Evolutionary conservation across 257 asterid species (phyloP), one percentile per base, ranked within the genome.

Genomic region (Jaltomata sinuosa): DNA sequence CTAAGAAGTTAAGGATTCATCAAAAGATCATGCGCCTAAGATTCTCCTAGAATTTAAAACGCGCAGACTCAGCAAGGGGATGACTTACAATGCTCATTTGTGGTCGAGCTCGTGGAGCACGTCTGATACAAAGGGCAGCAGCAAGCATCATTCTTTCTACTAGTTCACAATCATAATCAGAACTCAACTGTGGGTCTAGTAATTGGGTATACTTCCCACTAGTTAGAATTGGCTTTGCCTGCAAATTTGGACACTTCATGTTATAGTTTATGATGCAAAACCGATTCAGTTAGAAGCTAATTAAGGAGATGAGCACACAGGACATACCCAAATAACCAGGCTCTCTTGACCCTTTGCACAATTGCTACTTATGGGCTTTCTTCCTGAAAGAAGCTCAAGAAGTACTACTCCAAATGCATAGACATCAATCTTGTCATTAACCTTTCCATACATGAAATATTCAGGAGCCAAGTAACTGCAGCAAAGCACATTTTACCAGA

Each of bases 341-440:
- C 97, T 94, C 89, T 95, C 99, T 87, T 94, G 96, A 83, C 99
- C 99, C 90, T 97, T 97, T 1, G 94, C 96, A 81, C 92, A 91
- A 69, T 91, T 88, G 85, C 79, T 95, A 87, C 93, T 90, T 85
- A 97, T 97, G 31, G 99, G 99, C 85, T 93, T 97, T 88, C 99
- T 89, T 72, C 99, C 99, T 0, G 99, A 88, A 18, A 97, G 87
- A 88, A 97, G 98, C 93, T 97, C 99, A 45, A 97, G 93, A 85
- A 97, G 98, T 54, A 97, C 98, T 14, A 97, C 99, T 3, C 99
- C 99, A 67, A 90, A 94, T 11, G 99, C 99, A 85, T 95, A 97
- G 6, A 97, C 97, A 53, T 97, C 99, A 68, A 94, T 93, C 91
- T 95, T 97, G 85, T 94, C 95, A 57, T 91, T 95, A 36, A 97